Percentiles rank a stretch among this genome's conserved stretches.
Evolutionary conservation across 768 basidiomycete species (phyloP).

Genomic region (Lactarius deliciosus): DNA sequence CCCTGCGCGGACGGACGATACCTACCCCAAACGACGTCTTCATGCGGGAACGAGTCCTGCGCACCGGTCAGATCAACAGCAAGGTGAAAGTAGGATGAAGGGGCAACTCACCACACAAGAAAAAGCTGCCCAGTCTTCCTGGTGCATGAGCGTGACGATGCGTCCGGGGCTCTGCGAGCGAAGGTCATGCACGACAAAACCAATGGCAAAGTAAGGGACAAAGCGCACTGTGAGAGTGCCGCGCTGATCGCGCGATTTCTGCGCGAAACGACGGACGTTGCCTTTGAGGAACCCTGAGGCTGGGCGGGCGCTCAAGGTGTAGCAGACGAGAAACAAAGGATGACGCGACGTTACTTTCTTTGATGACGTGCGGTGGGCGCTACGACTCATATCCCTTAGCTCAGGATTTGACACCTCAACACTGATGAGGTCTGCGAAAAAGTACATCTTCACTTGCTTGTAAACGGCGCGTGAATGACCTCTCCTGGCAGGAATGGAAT

Average conservation of each 20-base stretch:
- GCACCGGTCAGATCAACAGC: too few species aligned
- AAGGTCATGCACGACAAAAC: neutral
- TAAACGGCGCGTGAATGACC: conserved; percentile 68
- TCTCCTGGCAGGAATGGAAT: conserved; percentile 89
- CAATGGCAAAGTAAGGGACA: neutral
- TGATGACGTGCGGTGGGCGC: conserved; percentile 81
- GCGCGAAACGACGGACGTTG: conserved; percentile 87
- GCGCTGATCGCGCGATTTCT: conserved; percentile 89
- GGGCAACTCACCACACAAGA: too few species aligned
- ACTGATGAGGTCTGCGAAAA: conserved; percentile 71
- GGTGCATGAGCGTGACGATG: conserved; percentile 86
- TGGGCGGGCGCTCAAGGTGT: conserved; percentile 31
- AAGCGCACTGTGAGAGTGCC: conserved; percentile 74
- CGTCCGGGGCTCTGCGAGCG: conserved; percentile 68
- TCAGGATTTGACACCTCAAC: conserved; percentile 61
- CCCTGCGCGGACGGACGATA: neutral
- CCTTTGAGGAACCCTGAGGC: conserved; percentile 86
- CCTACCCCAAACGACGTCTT: conserved; percentile 84
- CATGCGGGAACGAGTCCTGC: conserved; percentile 69
- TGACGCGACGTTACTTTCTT: conserved; percentile 49
- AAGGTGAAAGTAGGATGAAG: too few species aligned
- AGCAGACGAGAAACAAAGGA: neutral
- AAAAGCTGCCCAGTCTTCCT: conserved; percentile 84
- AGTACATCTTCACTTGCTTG: conserved; percentile 67
- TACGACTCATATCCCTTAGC: conserved; percentile 65